Percentiles rank a stretch among this genome's conserved stretches.
Evolutionary conservation across 768 basidiomycete genomes (phyloP).

Genomic region (Trametes maxima): DNA sequence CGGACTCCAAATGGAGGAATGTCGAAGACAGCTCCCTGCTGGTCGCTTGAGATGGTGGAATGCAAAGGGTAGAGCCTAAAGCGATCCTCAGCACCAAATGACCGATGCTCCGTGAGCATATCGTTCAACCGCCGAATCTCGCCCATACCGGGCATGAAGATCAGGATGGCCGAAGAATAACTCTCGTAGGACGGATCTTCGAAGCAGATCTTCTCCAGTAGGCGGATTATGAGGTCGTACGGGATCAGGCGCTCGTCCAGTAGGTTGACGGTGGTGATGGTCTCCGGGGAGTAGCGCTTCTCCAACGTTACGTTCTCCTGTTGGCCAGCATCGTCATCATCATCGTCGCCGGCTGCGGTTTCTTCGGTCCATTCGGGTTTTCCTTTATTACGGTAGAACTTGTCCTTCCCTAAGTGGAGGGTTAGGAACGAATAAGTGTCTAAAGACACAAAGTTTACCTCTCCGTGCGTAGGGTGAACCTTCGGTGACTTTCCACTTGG

Average conservation of each 20-base stretch:
- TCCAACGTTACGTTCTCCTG: slow-evolving; percentile 57
- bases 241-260: slow-evolving; percentile 88
- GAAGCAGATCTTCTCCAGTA: slow-evolving; percentile 85
- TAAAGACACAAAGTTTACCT: slow-evolving; percentile 43
- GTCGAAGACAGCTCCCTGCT: slow-evolving; percentile 90
- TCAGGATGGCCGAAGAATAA: slow-evolving; percentile 80
- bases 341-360: slow-evolving; percentile 57
- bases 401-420: slow-evolving; percentile 53
- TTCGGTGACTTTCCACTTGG: slow-evolving; percentile 77
- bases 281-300: slow-evolving; percentile 79
- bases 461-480: slow-evolving; percentile 79
- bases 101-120: slow-evolving; percentile 69
- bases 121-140: slow-evolving; percentile 92
- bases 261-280: slow-evolving; percentile 77
- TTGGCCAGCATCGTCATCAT: slow-evolving; percentile 57
- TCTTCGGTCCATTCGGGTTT: slow-evolving; percentile 84
- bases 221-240: slow-evolving; percentile 83
- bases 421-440: background rate
- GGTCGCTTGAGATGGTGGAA: slow-evolving; percentile 90
- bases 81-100: slow-evolving; percentile 60
- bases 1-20: slow-evolving; percentile 75
- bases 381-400: slow-evolving; percentile 62
- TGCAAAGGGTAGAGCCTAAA: slow-evolving; percentile 88
- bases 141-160: slow-evolving; percentile 94
- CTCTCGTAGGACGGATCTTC: slow-evolving; percentile 49